Evolutionary conservation across 2,329 filamentous ascomycete species (phyloP), one percentile per base, ranked within the genome.

Genomic region (Monilinia laxa): DNA sequence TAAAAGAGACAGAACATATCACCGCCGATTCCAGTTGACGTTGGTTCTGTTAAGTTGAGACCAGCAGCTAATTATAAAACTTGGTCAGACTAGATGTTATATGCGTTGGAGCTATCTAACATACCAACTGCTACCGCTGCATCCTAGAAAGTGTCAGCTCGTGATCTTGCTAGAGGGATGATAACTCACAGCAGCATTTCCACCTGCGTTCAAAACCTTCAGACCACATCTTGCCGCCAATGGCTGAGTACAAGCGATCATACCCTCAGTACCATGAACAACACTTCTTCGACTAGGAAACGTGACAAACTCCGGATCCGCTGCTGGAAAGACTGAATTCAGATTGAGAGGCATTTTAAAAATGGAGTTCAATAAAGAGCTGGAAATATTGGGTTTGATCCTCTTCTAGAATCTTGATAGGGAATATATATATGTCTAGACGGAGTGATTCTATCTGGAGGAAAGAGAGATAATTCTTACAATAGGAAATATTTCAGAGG

Each of bases 11-110:
- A 70, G 25, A 71, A 71, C 88, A 97, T 93, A 79, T 99, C 95
- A 70, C 95, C 95, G 67, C 95, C 95, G 68, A 99, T 97, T 52
- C 95, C 95, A 0, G 95, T 98, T 7, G 91, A 95, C 68, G 88
- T 88, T 10, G 95, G 95, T 76, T 99, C 95, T 0, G 94, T 97
- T 76, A 98, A 86, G 79, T 97, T 98, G 66, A 99, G 83, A 6
- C 88, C 93, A 42, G 95, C 95, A 55, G 95, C 94, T 92, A n/a
- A n/a, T n/a, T n/a, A n/a, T n/a, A 16, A 55, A 63, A 64, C 35
- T 25, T n/a, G 18, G 58, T 64, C 59, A 64, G 68, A 64, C 25
- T 59, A 47, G 16, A 28, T 55, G 40, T 3, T 16, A 42, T 16
- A 42, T 16, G 40, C 20, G 53, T 42, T 31, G n/a, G 11, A 40